phyloP scores from a whole-genome alignment of 208 protist species.

The Leishmania braziliensis region DNA sequence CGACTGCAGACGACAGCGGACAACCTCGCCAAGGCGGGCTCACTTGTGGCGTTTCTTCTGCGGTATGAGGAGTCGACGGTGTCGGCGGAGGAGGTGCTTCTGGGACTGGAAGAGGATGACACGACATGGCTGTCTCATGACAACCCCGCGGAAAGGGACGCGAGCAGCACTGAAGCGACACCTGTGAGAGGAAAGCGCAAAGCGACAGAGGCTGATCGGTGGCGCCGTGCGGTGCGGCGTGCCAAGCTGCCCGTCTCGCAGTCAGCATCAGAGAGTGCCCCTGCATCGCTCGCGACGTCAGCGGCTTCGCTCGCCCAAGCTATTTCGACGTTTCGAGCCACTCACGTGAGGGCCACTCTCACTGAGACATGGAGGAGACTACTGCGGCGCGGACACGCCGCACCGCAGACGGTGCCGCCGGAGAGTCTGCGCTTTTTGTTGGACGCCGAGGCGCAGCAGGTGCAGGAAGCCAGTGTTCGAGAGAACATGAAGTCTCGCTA shows the following conservation, averaged over 20 bases:
- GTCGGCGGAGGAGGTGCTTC: conserved; percentile 31
- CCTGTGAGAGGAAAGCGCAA: not conserved
- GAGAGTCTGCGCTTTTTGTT: conserved; percentile 35
- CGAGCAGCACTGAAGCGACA: not conserved
- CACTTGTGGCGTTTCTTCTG: conserved; percentile 50
- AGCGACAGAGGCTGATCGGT: conserved; percentile 16
- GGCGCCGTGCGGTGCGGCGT: conserved; percentile 31
- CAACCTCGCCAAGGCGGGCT: conserved; percentile 35
- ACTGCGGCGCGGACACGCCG: conserved; percentile 25
- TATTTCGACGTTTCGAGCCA: conserved; percentile 21
- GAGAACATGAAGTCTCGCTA: conserved; percentile 66
- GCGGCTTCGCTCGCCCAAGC: conserved; percentile 17
- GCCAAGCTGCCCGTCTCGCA: conserved; percentile 12
- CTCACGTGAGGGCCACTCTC: conserved; percentile 19
- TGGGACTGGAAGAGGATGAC: conserved; percentile 56
- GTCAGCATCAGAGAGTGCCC: not conserved
- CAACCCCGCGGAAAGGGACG: not conserved
- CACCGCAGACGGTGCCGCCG: conserved; percentile 13
- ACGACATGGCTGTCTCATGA: conserved; percentile 37
- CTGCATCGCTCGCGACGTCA: conserved; percentile 9
- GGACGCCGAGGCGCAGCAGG: conserved; percentile 36
- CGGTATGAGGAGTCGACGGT: conserved; percentile 27
- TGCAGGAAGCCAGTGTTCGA: conserved; percentile 41
- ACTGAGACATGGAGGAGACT: conserved; percentile 34
- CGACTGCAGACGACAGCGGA: conserved; percentile 32